Evolutionary conservation across 2,329 filamentous ascomycete genomes (phyloP).

Genomic region (Cytospora piceicola): DNA sequence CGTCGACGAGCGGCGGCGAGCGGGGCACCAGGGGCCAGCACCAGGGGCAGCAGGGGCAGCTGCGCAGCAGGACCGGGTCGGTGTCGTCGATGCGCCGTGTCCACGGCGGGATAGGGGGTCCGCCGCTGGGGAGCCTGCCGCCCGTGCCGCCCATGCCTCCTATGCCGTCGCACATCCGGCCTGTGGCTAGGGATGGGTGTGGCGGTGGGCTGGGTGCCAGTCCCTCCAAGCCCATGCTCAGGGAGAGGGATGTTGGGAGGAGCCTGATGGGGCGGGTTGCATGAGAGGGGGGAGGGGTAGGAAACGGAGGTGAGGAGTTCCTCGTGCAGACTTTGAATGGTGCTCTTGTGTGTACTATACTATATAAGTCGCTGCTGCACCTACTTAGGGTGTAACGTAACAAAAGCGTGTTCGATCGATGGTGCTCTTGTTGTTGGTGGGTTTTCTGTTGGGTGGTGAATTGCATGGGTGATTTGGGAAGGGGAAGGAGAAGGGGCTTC

Average conservation of each 20-base stretch:
- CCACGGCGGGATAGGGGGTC: slow-evolving; percentile 2
- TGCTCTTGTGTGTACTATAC: too few species aligned
- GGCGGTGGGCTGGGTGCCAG: neutral
- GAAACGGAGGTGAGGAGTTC: neutral
- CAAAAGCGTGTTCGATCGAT: too few species aligned
- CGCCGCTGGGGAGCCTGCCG: neutral
- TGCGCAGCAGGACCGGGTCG: slow-evolving; percentile 19
- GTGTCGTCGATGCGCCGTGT: slow-evolving; percentile 20
- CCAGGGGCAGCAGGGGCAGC: slow-evolving; percentile 4
- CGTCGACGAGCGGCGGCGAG: slow-evolving; percentile 28
- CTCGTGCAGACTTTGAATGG: neutral
- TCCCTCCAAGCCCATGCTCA: neutral
- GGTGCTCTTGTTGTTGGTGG: too few species aligned
- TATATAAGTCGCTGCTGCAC: too few species aligned
- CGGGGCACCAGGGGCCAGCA: neutral
- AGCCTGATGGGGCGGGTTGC: neutral
- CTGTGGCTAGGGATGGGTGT: slow-evolving; percentile 19
- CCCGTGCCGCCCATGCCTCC: slow-evolving; percentile 24
- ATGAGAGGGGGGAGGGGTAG: neutral
- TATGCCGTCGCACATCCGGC: slow-evolving; percentile 22
- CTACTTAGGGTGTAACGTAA: too few species aligned
- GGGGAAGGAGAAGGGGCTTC: neutral
- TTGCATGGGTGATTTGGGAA: neutral
- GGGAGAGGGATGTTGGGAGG: neutral
- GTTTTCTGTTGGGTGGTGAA: too few species aligned